phyloP scores from a whole-genome alignment of 2,329 filamentous ascomycete species.

The Talaromyces sp. region DNA sequence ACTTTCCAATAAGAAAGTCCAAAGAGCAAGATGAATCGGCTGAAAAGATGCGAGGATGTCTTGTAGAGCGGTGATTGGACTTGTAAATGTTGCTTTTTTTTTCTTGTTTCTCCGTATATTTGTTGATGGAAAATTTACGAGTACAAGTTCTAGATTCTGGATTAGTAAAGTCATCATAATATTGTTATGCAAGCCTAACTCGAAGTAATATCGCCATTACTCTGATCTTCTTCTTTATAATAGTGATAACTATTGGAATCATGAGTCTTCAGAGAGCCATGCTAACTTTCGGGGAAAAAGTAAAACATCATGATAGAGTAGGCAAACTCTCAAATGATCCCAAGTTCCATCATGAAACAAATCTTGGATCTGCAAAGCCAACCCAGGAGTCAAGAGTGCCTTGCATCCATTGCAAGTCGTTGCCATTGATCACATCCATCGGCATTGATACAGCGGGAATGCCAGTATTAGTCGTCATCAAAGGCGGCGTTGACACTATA shows the following conservation, averaged over 20 bases:
- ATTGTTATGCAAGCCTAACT: background rate
- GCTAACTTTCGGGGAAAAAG: background rate
- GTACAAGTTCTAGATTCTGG: no score
- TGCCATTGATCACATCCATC: background rate
- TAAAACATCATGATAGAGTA: background rate
- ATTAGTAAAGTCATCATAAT: background rate
- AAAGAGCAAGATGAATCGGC: no score
- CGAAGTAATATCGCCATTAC: background rate
- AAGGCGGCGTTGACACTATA: background rate
- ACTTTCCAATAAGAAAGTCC: no score
- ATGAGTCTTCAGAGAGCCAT: background rate
- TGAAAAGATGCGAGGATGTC: no score
- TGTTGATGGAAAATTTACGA: no score
- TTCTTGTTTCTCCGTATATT: no score
- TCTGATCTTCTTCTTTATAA: background rate
- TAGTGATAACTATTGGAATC: background rate
- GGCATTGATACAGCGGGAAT: background rate
- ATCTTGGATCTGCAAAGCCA: background rate
- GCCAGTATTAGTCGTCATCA: background rate
- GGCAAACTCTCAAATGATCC: background rate
- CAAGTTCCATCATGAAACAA: background rate
- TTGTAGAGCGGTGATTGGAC: no score
- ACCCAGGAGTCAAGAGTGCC: background rate
- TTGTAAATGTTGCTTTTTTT: no score
- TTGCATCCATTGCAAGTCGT: background rate